These are phyloP conservation scores for Wallacemonas sp. DNA, from an alignment of 208 protist species.

Conservation along the genomic window DNA sequence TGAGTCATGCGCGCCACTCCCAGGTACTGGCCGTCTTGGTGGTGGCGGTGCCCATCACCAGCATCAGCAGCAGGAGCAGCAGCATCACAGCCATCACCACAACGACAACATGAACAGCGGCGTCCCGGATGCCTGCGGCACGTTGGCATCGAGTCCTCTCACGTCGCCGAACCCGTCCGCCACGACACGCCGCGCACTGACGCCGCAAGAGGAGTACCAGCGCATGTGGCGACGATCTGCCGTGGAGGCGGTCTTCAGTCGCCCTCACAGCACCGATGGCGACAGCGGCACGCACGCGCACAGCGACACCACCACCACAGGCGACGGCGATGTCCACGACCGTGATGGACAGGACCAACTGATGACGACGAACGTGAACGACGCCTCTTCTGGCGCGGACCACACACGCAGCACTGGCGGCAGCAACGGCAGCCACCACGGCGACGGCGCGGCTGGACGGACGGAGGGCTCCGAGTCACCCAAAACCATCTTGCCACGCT, in stretches of 20 bases:
- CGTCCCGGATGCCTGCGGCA: too few relatives aligned
- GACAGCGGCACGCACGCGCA: not conserved
- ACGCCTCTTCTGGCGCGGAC: too few relatives aligned
- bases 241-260: not conserved
- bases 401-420: too few relatives aligned
- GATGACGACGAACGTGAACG: too few relatives aligned
- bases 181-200: not conserved
- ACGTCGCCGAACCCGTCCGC: not conserved
- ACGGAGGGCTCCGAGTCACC: not conserved
- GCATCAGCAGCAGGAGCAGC: too few relatives aligned
- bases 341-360: not conserved
- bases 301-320: not conserved
- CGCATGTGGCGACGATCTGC: constrained; percentile 1
- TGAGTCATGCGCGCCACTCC: too few relatives aligned
- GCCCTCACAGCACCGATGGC: not conserved
- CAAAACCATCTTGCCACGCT: constrained; percentile 4
- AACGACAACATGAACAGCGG: too few relatives aligned
- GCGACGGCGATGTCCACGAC: not conserved
- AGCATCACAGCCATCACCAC: too few relatives aligned
- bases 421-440: not conserved
- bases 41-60: too few relatives aligned
- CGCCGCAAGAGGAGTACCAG: constrained; percentile 1
- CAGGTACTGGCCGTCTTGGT: too few relatives aligned
- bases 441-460: not conserved
- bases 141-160: too few relatives aligned